Base-by-base conservation (phyloP, 495 filamentous ascomycete genomes). In the Aspergillus conjunctus region DNA sequence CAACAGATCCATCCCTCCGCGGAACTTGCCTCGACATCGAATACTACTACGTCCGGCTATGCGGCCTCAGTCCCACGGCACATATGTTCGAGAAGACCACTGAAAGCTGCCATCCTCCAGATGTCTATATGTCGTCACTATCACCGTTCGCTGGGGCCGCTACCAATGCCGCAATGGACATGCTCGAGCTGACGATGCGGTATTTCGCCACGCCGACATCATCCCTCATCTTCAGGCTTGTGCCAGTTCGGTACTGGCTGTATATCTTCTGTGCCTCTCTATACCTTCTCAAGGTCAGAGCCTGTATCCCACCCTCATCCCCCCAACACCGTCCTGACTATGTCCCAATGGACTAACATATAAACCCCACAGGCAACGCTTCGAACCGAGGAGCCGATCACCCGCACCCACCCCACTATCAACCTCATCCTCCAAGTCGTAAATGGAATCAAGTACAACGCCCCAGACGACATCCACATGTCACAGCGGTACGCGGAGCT, bases 21-120 rank as follows among this genome's bases (percentile, higher is more conserved):
- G 26, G 26, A 17, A 15, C 50, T 4, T 52, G 50, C 32, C 50
- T 52, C 3, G 50, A 52, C 26, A 52, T 52, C 26, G 50, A 52
- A 52, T 52, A 52, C 26, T 52, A 52, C 9, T 52, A 52, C 15
- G 32, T 52, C 26, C 50, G 50, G 9, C 50, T 52, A 7, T 52
- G 50, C 30, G 50, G 50, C 1, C 31, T 52, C 4, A 52, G 50
- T 33, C 50, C 50, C n/a, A 26, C 50, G 4, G 50, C 50, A 1
- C 50, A 52, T 17, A 52, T 52, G 26, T 52, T 52, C 9, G 50
- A 52, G 26, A 46, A 20, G 2, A 39, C 9, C 43, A 46, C 43
- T 4, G 2, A 9, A 46, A 9, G 9, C 43, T 20, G 34, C 34
- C 43, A 46, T 17, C 7, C 14, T 9, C 1, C 14, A n/a, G 17